Percentiles rank a stretch among this genome's conserved stretches.
phyloP scores from a whole-genome alignment of 495 filamentous ascomycete species.

The Aspergillus olivimuriae region DNA sequence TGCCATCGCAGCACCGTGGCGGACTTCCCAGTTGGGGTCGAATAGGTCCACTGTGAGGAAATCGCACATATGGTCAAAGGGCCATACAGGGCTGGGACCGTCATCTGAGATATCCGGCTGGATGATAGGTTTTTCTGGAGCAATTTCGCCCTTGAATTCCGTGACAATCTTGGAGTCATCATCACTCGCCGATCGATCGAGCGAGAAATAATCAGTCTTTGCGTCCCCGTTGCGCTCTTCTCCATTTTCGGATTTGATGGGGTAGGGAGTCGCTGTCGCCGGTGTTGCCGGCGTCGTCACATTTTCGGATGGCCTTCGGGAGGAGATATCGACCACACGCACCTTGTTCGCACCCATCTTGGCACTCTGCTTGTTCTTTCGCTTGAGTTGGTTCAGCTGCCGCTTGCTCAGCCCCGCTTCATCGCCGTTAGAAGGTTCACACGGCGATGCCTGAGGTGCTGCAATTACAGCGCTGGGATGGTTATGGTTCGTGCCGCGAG shows the following conservation, averaged over 20 bases:
- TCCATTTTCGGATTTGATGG: conserved; percentile 57
- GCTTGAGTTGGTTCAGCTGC: conserved; percentile 88
- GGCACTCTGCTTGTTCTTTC: conserved; percentile 78
- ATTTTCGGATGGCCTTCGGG: conserved; percentile 62
- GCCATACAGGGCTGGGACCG: conserved; percentile 71
- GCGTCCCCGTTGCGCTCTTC: conserved; percentile 47
- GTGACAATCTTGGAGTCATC: conserved; percentile 90
- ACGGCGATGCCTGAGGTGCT: conserved; percentile 43
- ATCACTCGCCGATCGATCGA: conserved; percentile 71
- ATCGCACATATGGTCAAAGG: conserved; percentile 88
- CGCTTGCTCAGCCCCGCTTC: conserved; percentile 77
- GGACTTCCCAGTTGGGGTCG: conserved; percentile 89
- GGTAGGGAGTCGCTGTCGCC: conserved; percentile 56
- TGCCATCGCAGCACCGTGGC: conserved; percentile 96
- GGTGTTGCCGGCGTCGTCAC: conserved; percentile 59
- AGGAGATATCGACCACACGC: conserved; percentile 76
- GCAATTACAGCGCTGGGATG: conserved; percentile 36
- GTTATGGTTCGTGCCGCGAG: conserved; percentile 33
- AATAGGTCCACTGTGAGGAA: conserved; percentile 89
- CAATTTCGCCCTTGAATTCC: conserved; percentile 80
- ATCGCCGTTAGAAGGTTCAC: conserved; percentile 46
- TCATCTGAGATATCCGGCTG: conserved; percentile 65
- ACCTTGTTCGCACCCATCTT: conserved; percentile 85
- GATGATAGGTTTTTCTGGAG: conserved; percentile 53
- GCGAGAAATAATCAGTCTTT: conserved; percentile 72